These are phyloP conservation scores for Rhynchosporium agropyri DNA, from an alignment of 2,329 filamentous ascomycete species.

Conservation along the genomic window DNA sequence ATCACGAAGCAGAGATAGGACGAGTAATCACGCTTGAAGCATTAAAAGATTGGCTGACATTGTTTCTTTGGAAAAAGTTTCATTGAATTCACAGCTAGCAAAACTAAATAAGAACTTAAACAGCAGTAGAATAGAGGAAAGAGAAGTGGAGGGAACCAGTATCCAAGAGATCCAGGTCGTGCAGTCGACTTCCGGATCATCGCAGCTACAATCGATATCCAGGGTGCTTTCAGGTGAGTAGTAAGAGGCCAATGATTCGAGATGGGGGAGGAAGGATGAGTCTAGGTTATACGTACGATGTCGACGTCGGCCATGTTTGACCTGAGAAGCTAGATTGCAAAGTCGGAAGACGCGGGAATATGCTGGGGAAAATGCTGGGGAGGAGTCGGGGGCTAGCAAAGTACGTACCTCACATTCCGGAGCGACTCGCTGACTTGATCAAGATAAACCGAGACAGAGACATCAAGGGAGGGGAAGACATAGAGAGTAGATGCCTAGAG, in stretches of 20 bases:
- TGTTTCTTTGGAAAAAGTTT: background rate
- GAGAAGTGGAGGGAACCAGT: background rate
- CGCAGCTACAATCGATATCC: constrained; percentile 8
- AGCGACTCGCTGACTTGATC: constrained; percentile 21
- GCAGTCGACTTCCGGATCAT: constrained; percentile 16
- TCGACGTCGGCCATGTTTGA: background rate
- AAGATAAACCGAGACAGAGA: constrained; percentile 30
- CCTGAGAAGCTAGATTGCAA: background rate
- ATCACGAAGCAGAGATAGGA: background rate
- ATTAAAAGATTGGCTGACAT: background rate
- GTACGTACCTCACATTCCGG: constrained; percentile 38
- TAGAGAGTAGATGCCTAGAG: constrained; percentile 38
- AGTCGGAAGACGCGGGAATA: background rate
- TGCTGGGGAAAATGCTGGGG: constrained; percentile 3
- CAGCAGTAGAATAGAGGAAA: background rate
- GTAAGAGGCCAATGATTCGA: constrained; percentile 28
- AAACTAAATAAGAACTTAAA: background rate
- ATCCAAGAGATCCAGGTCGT: constrained; percentile 13
- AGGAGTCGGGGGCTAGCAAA: constrained; percentile 21
- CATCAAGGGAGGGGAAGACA: background rate
- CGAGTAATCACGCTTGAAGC: background rate
- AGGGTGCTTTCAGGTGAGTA: constrained; percentile 39
- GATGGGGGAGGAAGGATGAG: constrained; percentile 1
- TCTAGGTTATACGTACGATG: constrained; percentile 29
- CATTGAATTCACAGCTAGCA: constrained; percentile 2